phyloP scores from a whole-genome alignment of 139 green algal species.

The Chlamydomonas incerta region DNA sequence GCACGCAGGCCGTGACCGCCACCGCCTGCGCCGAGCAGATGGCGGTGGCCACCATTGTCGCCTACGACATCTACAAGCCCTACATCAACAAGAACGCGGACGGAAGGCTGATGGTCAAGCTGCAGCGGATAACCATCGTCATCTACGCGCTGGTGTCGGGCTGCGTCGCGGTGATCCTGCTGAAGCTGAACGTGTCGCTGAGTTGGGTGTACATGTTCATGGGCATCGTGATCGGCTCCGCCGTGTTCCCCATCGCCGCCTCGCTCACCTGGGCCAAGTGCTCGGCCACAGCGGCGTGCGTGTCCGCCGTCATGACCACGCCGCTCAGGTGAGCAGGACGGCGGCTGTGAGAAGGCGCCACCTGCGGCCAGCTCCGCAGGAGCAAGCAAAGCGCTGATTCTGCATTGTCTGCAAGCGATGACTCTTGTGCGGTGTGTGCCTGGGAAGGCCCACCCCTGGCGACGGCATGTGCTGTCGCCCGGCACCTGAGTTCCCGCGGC shows the following conservation, averaged over 20 bases:
- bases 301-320: conserved; percentile 70
- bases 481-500: too few relatives aligned
- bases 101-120: conserved; percentile 74
- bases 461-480: too few relatives aligned
- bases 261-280: conserved; percentile 71
- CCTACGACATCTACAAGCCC: conserved; percentile 80
- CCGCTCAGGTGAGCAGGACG: conserved; percentile 31
- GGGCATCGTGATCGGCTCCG: conserved; percentile 87
- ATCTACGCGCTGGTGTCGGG: conserved; percentile 82
- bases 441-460: too few relatives aligned
- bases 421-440: too few relatives aligned
- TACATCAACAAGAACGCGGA: conserved; percentile 87
- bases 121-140: conserved; percentile 60
- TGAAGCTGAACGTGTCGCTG: conserved; percentile 80
- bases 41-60: conserved; percentile 86
- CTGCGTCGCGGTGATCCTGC: conserved; percentile 85
- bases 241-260: conserved; percentile 78
- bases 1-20: conserved; percentile 77
- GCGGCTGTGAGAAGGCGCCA: too few relatives aligned
- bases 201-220: conserved; percentile 89
- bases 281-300: conserved; percentile 73
- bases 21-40: conserved; percentile 91
- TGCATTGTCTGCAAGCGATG: too few relatives aligned
- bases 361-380: too few relatives aligned
- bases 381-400: too few relatives aligned